phyloP scores from a whole-genome alignment of 768 basidiomycete genomes.

The Suillus subluteus region DNA sequence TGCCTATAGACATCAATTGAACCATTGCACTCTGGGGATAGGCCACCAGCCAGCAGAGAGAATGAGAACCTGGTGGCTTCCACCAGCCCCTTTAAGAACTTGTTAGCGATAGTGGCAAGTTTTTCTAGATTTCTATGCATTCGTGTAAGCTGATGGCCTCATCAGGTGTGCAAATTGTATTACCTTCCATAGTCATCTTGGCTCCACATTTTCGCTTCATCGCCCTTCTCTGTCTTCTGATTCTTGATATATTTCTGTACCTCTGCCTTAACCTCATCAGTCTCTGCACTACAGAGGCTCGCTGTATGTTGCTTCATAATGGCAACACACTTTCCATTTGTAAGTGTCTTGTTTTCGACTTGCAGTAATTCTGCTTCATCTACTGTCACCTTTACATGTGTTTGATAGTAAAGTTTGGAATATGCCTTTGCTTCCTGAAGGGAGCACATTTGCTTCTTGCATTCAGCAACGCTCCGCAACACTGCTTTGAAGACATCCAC shows the following conservation, averaged over 20 bases:
- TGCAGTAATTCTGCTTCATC: neutral
- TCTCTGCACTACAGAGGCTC: neutral
- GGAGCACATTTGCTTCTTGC: neutral
- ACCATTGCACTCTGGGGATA: neutral
- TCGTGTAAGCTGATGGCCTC: too few species aligned
- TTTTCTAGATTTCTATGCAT: neutral
- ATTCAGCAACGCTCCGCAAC: neutral
- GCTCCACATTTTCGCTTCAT: too few species aligned
- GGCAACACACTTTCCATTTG: neutral
- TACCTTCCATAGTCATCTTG: too few species aligned
- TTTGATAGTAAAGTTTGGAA: constrained; percentile 1
- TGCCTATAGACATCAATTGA: neutral
- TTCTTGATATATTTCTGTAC: neutral
- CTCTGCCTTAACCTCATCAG: neutral
- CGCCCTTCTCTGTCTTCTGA: too few species aligned
- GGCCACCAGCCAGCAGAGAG: neutral
- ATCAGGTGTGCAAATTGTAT: too few species aligned
- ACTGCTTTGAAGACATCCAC: neutral
- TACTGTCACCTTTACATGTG: too few species aligned
- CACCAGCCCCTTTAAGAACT: neutral
- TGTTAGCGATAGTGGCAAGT: neutral
- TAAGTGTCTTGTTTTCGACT: neutral
- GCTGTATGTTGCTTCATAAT: neutral
- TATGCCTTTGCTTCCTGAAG: constrained; percentile 7
- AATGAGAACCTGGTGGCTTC: neutral